Percentiles rank a stretch among this genome's conserved stretches.
phyloP scores from a whole-genome alignment of 2,329 filamentous ascomycete genomes.

The Neoscytalidium dimidiatum region DNA sequence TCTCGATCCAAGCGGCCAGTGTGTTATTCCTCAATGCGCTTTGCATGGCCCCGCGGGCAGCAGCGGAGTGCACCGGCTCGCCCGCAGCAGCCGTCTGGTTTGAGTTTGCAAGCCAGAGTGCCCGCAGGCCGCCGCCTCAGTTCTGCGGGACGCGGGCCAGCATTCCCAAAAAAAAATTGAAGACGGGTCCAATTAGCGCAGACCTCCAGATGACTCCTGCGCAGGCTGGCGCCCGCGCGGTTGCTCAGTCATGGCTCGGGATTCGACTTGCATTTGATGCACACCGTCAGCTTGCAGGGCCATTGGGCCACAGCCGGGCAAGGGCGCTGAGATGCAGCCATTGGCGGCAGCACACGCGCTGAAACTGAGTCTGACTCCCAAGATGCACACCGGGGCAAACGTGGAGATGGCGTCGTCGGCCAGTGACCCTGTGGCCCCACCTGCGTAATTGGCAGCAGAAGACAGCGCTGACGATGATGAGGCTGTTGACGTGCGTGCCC shows the following conservation, averaged over 20 bases:
- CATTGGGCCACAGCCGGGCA: background rate
- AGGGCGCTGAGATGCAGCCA: conserved; percentile 3
- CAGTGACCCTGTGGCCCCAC: conserved; percentile 7
- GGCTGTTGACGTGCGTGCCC: conserved; percentile 5
- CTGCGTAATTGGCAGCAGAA: background rate
- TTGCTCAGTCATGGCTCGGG: background rate
- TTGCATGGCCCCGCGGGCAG: background rate
- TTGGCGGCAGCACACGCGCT: conserved; percentile 5
- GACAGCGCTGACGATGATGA: conserved; percentile 1
- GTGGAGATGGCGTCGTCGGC: background rate
- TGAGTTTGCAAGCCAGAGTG: background rate
- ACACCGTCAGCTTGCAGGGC: conserved; percentile 11
- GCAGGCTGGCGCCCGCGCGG: background rate
- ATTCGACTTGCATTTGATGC: conserved; percentile 10
- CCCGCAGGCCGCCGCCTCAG: background rate
- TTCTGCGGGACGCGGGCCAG: conserved; percentile 1
- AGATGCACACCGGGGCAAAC: conserved; percentile 7
- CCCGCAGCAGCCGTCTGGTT: background rate
- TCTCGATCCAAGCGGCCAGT: too few relatives aligned
- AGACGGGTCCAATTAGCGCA: conserved; percentile 9
- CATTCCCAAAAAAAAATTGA: background rate
- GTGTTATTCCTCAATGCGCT: too few relatives aligned
- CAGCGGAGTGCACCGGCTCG: background rate
- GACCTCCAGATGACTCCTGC: conserved; percentile 5
- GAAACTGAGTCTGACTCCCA: conserved; percentile 14